Conservation (phyloP, 257 asterid genomes). For the Ilex aquifolium region DNA sequence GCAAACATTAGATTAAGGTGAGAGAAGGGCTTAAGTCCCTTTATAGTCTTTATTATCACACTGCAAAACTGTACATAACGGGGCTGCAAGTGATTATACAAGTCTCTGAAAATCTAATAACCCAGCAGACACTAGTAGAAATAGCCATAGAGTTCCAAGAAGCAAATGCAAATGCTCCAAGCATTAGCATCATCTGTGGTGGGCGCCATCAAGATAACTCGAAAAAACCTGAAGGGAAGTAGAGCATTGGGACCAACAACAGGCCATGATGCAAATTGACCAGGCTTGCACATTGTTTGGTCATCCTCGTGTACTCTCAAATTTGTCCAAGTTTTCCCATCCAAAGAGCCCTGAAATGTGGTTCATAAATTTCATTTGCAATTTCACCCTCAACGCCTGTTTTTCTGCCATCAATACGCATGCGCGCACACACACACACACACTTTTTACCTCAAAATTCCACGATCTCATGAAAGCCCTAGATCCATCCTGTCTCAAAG, state of each 20-base stretch:
- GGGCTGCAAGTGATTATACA: too few relatives aligned
- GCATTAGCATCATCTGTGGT: conserved; percentile 64
- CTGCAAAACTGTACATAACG: too few relatives aligned
- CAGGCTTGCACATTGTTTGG: conserved; percentile 67
- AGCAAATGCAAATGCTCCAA: conserved; percentile 90
- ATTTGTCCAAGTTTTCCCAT: conserved; percentile 76
- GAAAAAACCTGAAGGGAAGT: conserved; percentile 81
- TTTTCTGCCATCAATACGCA: not conserved
- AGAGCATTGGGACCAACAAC: conserved; percentile 69
- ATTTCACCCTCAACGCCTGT: not conserved
- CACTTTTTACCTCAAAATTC: conserved; percentile 68
- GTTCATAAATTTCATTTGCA: not conserved
- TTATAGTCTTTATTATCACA: too few relatives aligned
- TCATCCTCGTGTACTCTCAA: conserved; percentile 82
- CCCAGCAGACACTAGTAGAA: conserved; percentile 33
- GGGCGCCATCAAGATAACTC: conserved; percentile 53
- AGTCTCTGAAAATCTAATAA: too few relatives aligned
- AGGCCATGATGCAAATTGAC: conserved; percentile 95
- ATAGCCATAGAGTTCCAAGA: conserved; percentile 91
- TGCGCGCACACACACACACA: not conserved
- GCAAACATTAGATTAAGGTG: too few relatives aligned
- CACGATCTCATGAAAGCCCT: conserved; percentile 70
- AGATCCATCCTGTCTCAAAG: conserved; percentile 94
- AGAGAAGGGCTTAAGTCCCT: too few relatives aligned
- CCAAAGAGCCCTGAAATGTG: conserved; percentile 65